Evolutionary conservation across 331 rosid species (phyloP), one percentile per base, ranked within the genome.

Genomic region (Stylosanthes scabra): DNA sequence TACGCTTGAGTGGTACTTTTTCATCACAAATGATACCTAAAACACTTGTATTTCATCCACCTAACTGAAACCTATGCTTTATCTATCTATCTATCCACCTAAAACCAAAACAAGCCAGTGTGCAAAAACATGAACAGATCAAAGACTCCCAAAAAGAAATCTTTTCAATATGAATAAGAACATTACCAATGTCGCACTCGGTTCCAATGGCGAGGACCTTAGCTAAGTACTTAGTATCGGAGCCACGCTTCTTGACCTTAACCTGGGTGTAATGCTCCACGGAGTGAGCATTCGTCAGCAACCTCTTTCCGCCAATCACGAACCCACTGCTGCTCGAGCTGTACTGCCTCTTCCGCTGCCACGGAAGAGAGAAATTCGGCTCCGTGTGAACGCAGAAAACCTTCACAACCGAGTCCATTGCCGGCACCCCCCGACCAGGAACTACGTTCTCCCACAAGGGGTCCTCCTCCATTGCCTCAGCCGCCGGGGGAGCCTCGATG

Each of bases 401-500:
- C 77, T 89, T 91, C 52, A 91, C 97, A 58, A 91, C 93, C n/a
- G 95, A 84, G 67, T 89, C 97, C 97, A 91, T 91, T 15, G 86
- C 86, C 11, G 92, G 95, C 77, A 89, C 66, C 78, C 81, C 93
- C 70, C 88, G 61, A 0, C 75, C 76, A 11, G 84, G 46, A 8
- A 42, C 83, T 3, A 76, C 67, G 16, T 74, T 81, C 46, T 78
- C 85, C 93, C 88, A 86, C 11, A 4, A 79, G n/a, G 67, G 74
- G 10, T 70, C 81, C 4, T 29, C 81, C 52, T 82, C 86, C 44
- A 76, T 86, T 25, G 67, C 59, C 70, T 12, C 29, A 0, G 57
- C 11, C 34, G 31, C 10, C 10, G 85, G 28, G 7, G 12, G 20
- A 0, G 52, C n/a, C 27, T 13, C 45, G 28, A 20, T 5, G 13